These are phyloP conservation scores for Gossypium longicalyx DNA, from an alignment of 345 rosid genomes.

Conservation along the genomic window DNA sequence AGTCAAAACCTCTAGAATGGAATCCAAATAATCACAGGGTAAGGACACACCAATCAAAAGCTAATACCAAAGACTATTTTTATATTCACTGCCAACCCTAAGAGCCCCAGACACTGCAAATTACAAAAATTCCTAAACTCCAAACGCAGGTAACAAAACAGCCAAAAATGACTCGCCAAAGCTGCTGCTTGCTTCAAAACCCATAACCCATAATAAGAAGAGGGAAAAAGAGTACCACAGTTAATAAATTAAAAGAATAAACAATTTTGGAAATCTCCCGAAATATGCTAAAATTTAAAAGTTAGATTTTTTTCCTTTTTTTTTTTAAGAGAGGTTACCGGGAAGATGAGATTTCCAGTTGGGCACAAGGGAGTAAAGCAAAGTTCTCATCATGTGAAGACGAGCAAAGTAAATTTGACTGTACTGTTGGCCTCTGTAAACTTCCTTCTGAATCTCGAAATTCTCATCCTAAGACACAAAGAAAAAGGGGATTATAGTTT, in stretches of 20 bases:
- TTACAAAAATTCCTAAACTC: not conserved
- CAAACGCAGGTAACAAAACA: not conserved
- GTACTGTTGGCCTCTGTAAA: conserved; percentile 84
- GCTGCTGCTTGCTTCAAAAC: not conserved
- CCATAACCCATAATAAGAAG: not conserved
- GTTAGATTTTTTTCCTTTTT: not conserved
- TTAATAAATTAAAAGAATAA: not conserved
- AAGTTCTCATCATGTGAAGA: conserved; percentile 69
- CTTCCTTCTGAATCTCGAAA: conserved; percentile 64
- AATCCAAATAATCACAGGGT: not conserved
- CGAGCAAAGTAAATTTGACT: conserved; percentile 91
- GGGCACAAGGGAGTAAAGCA: conserved; percentile 74
- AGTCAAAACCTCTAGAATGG: not conserved
- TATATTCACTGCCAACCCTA: not conserved
- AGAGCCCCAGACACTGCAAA: not conserved
- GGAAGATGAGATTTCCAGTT: conserved; percentile 71
- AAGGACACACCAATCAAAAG: no score
- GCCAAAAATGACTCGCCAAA: not conserved
- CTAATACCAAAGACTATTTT: not conserved
- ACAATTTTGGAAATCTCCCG: not conserved
- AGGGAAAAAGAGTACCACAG: not conserved
- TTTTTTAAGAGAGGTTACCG: conserved; percentile 23
- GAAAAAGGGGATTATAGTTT: not conserved
- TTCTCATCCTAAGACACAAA: conserved; percentile 53
- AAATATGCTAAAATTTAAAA: not conserved